Evolutionary conservation across 1,284 basidiomycete species (phyloP).

Genomic region (Tilletiopsis washingtonensis): DNA sequence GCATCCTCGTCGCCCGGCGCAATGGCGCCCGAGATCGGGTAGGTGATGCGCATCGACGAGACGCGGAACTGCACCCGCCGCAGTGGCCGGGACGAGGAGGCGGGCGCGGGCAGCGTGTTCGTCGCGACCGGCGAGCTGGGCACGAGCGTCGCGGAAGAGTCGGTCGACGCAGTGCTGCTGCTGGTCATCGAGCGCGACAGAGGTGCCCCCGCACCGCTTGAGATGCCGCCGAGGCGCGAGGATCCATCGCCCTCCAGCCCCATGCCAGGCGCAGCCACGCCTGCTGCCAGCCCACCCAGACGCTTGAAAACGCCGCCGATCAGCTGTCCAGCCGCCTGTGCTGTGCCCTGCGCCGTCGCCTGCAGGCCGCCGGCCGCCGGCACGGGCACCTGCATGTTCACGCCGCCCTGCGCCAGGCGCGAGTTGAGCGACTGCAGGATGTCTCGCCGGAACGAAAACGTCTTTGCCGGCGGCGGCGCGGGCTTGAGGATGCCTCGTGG

Average conservation of each 20-base stretch:
- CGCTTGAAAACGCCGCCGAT: slow-evolving; percentile 34
- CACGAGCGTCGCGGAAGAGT: too few species aligned
- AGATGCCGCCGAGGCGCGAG: too few species aligned
- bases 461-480: slow-evolving; percentile 25
- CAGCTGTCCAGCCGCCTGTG: slow-evolving; percentile 22
- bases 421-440: slow-evolving; percentile 39
- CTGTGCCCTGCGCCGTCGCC: slow-evolving; percentile 10
- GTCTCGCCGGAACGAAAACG: slow-evolving; percentile 38
- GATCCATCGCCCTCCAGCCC: slow-evolving; percentile 1
- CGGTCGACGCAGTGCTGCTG: background rate
- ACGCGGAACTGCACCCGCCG: slow-evolving; percentile 42
- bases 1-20: slow-evolving; percentile 38
- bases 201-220: too few species aligned
- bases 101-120: slow-evolving; percentile 5
- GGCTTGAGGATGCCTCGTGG: slow-evolving; percentile 36
- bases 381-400: slow-evolving; percentile 39
- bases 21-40: slow-evolving; percentile 33
- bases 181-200: too few species aligned
- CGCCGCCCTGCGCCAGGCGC: slow-evolving; percentile 42
- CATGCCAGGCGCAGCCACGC: background rate
- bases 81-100: slow-evolving; percentile 14
- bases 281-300: slow-evolving; percentile 25
- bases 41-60: slow-evolving; percentile 39
- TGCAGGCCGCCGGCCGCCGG: slow-evolving; percentile 12
- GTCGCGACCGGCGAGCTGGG: background rate